Evolutionary conservation across 139 green algal species (phyloP).

Genomic region (Bryopsis sp.): DNA sequence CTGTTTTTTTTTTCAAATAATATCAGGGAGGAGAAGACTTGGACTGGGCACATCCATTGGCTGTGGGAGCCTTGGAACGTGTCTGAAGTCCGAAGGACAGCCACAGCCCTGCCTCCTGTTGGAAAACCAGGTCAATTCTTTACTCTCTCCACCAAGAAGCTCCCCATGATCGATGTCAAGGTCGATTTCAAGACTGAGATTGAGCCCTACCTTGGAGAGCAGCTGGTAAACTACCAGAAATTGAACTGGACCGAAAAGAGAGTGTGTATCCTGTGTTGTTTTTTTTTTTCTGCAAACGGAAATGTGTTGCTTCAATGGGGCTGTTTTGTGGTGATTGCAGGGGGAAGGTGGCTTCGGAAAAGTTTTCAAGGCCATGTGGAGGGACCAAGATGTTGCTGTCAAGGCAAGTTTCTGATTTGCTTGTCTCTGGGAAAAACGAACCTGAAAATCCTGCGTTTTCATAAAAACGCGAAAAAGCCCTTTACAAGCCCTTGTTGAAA

Average conservation of each 20-base stretch:
- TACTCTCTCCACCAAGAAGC: not conserved
- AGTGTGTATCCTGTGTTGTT: not conserved
- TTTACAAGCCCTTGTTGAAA: no score
- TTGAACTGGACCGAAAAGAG: not conserved
- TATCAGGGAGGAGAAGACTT: not conserved
- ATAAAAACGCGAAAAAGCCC: no score
- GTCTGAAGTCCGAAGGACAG: not conserved
- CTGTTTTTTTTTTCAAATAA: no score
- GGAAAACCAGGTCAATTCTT: not conserved
- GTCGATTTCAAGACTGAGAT: constrained; percentile 60
- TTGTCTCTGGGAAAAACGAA: no score
- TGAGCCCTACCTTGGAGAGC: constrained; percentile 40
- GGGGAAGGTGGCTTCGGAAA: constrained; percentile 61
- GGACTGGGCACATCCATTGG: constrained; percentile 13
- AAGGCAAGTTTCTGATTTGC: constrained; percentile 28
- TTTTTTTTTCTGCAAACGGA: no score
- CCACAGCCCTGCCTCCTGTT: not conserved
- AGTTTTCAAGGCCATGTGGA: constrained; percentile 55
- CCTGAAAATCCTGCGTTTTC: no score
- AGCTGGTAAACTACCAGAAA: constrained; percentile 35
- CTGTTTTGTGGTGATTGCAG: constrained; percentile 13
- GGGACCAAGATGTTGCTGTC: constrained; percentile 50
- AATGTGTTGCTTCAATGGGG: constrained; percentile 24
- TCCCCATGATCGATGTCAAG: constrained; percentile 43
- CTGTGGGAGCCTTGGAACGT: constrained; percentile 5